Evolutionary conservation across 208 protist species (phyloP), one percentile per base, ranked within the genome.

Genomic region (Entamoeba invadens): DNA sequence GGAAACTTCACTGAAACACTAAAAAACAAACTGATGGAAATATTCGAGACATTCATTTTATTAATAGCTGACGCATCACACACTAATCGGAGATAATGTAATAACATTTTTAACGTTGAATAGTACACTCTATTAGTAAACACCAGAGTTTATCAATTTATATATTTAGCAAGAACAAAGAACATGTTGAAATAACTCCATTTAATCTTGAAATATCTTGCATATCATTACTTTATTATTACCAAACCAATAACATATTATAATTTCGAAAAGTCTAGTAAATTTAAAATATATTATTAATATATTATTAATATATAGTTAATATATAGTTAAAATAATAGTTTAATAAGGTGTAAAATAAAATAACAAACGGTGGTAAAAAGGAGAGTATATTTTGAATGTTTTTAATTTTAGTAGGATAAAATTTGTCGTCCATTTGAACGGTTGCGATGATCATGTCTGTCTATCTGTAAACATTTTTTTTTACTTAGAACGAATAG

Each of bases 41-140:
- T 87, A 87, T 87, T 87, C 25, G 57, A 87, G 8, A 87, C 57
- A 87, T 87, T 87, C 57, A 87, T 87, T 87, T 87, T 87, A n/a
- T 87, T 87, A 2, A 87, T 87, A 6, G 57, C 2, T 12, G 57
- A 87, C 12, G 57, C 57, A 87, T 87, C 57, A 87, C 31, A 21
- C 31, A 87, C 38, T 87, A 87, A n/a, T 87, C 21, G 31, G 0
- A 87, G 57, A 87, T 87, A 87, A 87, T 87, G 57, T 42, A 87
- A 42, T 87, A 87, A 87, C 38, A 87, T 42, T 87, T 87, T 87
- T n/a, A 87, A 87, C 31, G 57, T 87, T 87, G 31, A 21, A 87
- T 87, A 87, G 38, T 87, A 87, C 4, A 87, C 25, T 42, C 57
- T 87, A 57, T 25, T 57, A 87, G n/a, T n/a, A n/a, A n/a, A n/a